Conservation (phyloP, 208 protist species). For the Porcisia hertigi region DNA sequence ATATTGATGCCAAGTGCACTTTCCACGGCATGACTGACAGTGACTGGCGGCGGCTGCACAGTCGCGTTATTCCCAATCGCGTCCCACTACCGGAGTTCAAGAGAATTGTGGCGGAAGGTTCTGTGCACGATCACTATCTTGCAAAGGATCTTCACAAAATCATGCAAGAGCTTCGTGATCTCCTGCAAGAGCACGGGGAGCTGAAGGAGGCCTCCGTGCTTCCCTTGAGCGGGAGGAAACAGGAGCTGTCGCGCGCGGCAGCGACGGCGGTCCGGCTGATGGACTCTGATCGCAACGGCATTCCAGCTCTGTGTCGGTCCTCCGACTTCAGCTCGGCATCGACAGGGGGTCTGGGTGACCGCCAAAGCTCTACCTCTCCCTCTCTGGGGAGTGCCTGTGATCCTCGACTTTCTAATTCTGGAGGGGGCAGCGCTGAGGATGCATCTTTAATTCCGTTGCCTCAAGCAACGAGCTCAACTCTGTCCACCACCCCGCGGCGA, state of each 20-base stretch:
- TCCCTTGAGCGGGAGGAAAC: constrained; percentile 49
- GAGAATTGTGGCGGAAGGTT: constrained; percentile 36
- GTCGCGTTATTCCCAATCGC: constrained; percentile 58
- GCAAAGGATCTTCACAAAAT: constrained; percentile 76
- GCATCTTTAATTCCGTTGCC: not conserved
- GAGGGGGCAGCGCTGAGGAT: constrained; percentile 8
- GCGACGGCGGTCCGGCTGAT: constrained; percentile 52
- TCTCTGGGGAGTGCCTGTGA: constrained; percentile 22
- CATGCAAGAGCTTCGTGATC: constrained; percentile 61
- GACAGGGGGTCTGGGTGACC: constrained; percentile 1
- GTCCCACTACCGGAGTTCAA: constrained; percentile 62
- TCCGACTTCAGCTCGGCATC: not conserved
- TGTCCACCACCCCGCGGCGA: constrained; percentile 10
- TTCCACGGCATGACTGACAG: constrained; percentile 32
- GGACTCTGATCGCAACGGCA: constrained; percentile 10
- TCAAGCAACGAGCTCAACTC: not conserved
- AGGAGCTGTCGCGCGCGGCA: constrained; percentile 44
- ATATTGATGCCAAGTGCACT: not conserved
- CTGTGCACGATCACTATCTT: constrained; percentile 50
- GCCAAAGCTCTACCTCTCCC: constrained; percentile 16
- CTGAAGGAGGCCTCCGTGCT: constrained; percentile 52
- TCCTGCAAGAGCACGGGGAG: constrained; percentile 71
- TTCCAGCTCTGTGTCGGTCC: constrained; percentile 17
- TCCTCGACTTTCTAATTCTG: constrained; percentile 7
- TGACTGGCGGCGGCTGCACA: constrained; percentile 67